These are phyloP conservation scores for Nicotiana tomentosiformis DNA, from an alignment of 257 asterid genomes.

Conservation along the genomic window DNA sequence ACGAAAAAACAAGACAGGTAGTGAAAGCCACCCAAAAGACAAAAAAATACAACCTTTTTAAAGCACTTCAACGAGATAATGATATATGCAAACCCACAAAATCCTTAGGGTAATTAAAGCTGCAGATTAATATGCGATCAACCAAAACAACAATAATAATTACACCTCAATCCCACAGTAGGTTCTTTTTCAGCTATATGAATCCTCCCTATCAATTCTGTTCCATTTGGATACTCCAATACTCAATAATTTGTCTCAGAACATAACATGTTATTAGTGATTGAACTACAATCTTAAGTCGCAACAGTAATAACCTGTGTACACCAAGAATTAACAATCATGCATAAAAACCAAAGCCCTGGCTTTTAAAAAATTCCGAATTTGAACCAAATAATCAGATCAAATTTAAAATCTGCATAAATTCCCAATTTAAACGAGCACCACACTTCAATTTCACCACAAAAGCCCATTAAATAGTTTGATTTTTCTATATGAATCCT, in stretches of 20 bases:
- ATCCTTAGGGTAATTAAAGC: background rate
- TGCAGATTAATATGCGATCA: background rate
- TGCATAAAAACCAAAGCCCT: too few species aligned
- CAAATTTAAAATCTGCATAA: background rate
- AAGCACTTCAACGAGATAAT: background rate
- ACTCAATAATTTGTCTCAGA: background rate
- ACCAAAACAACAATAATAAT: background rate
- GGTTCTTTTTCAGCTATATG: background rate
- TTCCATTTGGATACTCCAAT: background rate
- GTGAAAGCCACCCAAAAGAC: background rate
- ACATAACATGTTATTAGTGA: background rate
- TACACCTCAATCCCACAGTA: background rate
- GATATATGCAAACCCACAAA: background rate
- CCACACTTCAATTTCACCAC: too few species aligned
- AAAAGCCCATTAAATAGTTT: background rate
- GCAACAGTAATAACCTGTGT: too few species aligned
- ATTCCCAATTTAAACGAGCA: background rate
- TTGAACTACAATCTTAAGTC: background rate
- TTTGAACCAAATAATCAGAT: background rate
- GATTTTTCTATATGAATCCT: background rate
- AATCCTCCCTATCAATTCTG: background rate
- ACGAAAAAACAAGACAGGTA: background rate
- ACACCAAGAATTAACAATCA: background rate
- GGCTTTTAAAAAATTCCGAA: too few species aligned
- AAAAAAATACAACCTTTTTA: background rate